Base-by-base conservation (phyloP, 177 flowering plant genomes). In the Vitis hybrid region DNA sequence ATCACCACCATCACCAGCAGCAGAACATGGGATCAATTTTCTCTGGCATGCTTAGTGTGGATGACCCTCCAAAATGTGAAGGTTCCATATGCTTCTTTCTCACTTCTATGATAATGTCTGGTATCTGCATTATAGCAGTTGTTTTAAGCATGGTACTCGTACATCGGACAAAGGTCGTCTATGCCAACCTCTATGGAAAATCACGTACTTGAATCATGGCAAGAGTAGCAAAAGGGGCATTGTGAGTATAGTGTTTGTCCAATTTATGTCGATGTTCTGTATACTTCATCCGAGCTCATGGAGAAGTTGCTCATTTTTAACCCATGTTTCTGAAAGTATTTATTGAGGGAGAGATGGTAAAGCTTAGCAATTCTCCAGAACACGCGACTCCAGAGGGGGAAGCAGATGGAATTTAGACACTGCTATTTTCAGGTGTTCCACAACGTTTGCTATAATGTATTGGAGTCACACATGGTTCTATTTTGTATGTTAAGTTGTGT, bases 51-150 rank as follows among this genome's bases (percentile, higher is more conserved):
- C 68, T 80, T 49, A 70, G 67, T 52, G 18, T 17, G n/a, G 90
- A 86, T 4, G 86, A 89, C 11, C 65, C 92, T 18, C 84, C 77
- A 18, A 90, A 82, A 69, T 95, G 99, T 66, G 79, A 81, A 20
- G 99, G 99, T 55, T 60, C 88, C 4, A 66, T 93, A 64, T 95
- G 99, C 81, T 95, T 78, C 84, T 91, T 84, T 75, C 71, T 91
- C 14, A 91, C 94, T 57, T 89, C 86, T 68, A 71, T 89, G 77
- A 90, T 91, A 55, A 84, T 95, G 94, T 85, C 89, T 1, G 98
- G 88, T 52, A 70, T 95, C 24, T 93, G 98, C 83, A 65, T 93
- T 12, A 15, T 93, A 56, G 99, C 98, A 2, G 83, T 74, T 58
- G 71, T 80, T 57, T 76, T 91, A 66, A 93, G 98, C 86, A 55